Evolutionary conservation across 108 stramenopile genomes (phyloP).

Genomic region (Nannochloropsis granulata): DNA sequence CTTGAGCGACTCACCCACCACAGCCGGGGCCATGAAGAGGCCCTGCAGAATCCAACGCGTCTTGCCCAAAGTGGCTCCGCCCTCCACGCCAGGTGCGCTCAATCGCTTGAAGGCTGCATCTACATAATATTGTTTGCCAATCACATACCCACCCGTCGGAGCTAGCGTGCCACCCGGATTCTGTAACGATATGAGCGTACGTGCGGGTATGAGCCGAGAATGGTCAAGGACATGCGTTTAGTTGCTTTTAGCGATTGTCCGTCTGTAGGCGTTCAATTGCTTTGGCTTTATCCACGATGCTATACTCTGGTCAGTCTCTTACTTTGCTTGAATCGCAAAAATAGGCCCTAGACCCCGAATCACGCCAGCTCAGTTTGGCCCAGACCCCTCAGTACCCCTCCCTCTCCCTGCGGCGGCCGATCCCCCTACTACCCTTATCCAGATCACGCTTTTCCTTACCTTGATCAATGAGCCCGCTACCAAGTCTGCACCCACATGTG

Average conservation of each 20-base stretch:
- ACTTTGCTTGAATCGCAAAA: no score
- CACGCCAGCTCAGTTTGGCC: no score
- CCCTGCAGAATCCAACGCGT: slow-evolving; percentile 21
- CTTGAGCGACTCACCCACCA: slow-evolving; percentile 34
- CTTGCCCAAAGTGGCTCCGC: slow-evolving; percentile 33
- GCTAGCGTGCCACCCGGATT: slow-evolving; percentile 35
- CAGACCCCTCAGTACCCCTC: no score
- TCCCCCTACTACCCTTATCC: no score
- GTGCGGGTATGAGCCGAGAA: no score
- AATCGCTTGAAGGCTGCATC: slow-evolving; percentile 22
- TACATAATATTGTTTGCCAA: slow-evolving; percentile 12
- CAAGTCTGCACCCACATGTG: slow-evolving; percentile 31
- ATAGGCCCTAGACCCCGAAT: no score
- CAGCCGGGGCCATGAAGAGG: slow-evolving; percentile 29
- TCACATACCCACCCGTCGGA: slow-evolving; percentile 26
- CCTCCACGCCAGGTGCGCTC: slow-evolving; percentile 24
- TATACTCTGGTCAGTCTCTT: no score
- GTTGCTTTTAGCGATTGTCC: no score
- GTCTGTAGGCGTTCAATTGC: no score
- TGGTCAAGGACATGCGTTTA: no score
- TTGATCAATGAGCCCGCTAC: slow-evolving; percentile 36
- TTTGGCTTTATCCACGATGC: no score
- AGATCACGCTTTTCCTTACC: background rate
- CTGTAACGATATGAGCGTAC: background rate
- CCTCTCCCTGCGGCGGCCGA: no score